A percentile compares a stretch with the other conserved stretches of the same genome.
phyloP scores from a whole-genome alignment of 805 yeast genomes.

The Isabelozyma heimii region DNA sequence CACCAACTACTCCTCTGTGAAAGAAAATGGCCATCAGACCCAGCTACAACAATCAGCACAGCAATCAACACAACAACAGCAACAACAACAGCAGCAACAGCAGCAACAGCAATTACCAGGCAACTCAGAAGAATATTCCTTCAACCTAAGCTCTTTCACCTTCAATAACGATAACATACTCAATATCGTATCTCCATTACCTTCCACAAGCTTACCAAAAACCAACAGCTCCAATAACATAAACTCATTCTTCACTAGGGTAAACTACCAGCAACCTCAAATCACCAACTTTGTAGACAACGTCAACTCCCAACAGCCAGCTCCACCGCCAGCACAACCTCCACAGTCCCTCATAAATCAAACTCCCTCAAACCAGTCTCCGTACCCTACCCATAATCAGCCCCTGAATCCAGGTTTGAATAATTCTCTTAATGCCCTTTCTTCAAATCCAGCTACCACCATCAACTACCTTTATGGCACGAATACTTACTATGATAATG shows the following conservation, averaged over 20 bases:
- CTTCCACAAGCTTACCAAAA: neutral
- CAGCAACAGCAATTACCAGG: neutral
- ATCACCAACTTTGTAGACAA: slow-evolving; percentile 14
- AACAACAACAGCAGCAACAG: slow-evolving; percentile 1
- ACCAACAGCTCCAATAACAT: slow-evolving; percentile 9
- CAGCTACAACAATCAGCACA: slow-evolving; percentile 1
- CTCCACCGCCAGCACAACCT: neutral
- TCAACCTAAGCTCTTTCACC: slow-evolving; percentile 34
- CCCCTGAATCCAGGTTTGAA: slow-evolving; percentile 19
- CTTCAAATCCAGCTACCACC: slow-evolving; percentile 33
- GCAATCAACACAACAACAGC: slow-evolving; percentile 2
- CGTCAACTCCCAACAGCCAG: neutral
- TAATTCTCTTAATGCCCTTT: slow-evolving; percentile 26
- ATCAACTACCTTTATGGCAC: slow-evolving; percentile 38
- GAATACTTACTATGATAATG: slow-evolving; percentile 35
- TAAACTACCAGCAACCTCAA: slow-evolving; percentile 2
- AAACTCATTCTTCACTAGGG: slow-evolving; percentile 9
- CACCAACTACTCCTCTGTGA: slow-evolving; percentile 18
- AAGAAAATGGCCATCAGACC: slow-evolving; percentile 2
- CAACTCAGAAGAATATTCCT: slow-evolving; percentile 28
- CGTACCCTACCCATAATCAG: slow-evolving; percentile 4
- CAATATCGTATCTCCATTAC: neutral
- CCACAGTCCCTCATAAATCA: neutral
- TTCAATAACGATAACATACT: slow-evolving; percentile 11
- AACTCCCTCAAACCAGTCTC: slow-evolving; percentile 1